Base-by-base conservation (phyloP, 2,329 filamentous ascomycete genomes). In the Epichloe hybrida region DNA sequence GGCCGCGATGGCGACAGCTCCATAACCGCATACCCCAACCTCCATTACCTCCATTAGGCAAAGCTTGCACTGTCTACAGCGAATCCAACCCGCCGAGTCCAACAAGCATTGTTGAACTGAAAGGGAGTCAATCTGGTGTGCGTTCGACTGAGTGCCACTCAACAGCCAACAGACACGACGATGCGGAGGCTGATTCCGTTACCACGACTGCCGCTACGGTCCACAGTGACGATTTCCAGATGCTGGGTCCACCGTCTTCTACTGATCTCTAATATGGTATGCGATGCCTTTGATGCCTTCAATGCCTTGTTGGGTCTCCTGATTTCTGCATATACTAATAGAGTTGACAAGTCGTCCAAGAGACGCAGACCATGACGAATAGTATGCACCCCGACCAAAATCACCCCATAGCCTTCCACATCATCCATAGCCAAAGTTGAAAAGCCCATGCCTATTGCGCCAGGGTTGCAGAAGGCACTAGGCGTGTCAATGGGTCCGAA, bases 41-140 rank as follows among this genome's bases (percentile, higher is more conserved):
- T 17, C 17, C 17, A 17, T 17, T 17, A 4, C 47, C 66, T 13
- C 65, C 65, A 2, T 17, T 58, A 1, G 67, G 67, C 4, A 63
- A 57, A 50, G 66, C 64, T 6, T 69, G 64, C 0, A 70, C 67
- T 1, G 63, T 69, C 47, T 57, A 56, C 31, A 65, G 57, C 39
- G 57, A 55, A n/a, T 64, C 64, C 2, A 20, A 36, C 6, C 52
- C 56, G 12, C 56, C 50, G 23, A 56, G 57, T 31, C 54, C 42
- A 36, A 42, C 13, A 34, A 35, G 17, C 15, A 41, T 13, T 46
- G 7, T 31, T 31, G 27, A 9, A 31, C 27, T 11, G 6, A 21
- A 37, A 43, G 39, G 17, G 40, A 35, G 15, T 17, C 48, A 27
- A n/a, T n/a, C 20, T 4, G 9, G 47, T 17, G 5, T 27, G 12